Evolutionary conservation across 2,329 filamentous ascomycete species (phyloP), one percentile per base, ranked within the genome.

Genomic region (Cladosporium halotolerans): DNA sequence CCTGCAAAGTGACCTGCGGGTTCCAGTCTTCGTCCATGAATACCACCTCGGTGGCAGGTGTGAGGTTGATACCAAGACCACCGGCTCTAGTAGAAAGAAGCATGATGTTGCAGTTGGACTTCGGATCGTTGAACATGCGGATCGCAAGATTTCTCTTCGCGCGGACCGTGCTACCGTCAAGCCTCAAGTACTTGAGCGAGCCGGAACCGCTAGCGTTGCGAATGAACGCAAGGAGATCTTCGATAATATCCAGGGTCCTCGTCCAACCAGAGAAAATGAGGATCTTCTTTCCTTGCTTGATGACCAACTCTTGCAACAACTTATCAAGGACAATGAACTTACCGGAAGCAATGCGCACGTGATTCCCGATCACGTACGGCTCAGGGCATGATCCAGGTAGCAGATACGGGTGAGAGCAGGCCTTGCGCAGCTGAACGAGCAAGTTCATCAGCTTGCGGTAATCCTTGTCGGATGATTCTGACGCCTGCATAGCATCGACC

Each of bases 1-100:
- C 79, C 57, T 81, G 78, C 0, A 79, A 61, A 45, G 74, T 78
- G 4, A 77, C 70, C 53, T 79, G 77, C 0, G 77, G 77, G 41
- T 80, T 80, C 74, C 75, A 80, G 47, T 79, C 76, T 41, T 79
- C 74, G 38, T 82, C 79, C 1, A 81, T 62, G 62, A 82, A 81
- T 7, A 82, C 70, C 2, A 81, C 74, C n/a, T 79, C 76, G 6
- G 74, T 77, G 0, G 79, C 78, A 11, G 75, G 72, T 0, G 77
- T 75, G 0, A 81, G 67, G 41, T 80, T 81, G 56, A 82, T 74
- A 0, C 79, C 79, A 9, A 81, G 65, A 0, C 79, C 78, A 14
- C 79, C 79, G 7, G 79, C 79, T 41, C 76, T 70, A 0, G 78
- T 81, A 0, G 79, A 80, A 18, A 54, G 42, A 2, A 81, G 67